Percentiles rank a stretch among this genome's conserved stretches.
Conservation (phyloP, 305 asterid species). For the Fraxinus dipetala region DNA sequence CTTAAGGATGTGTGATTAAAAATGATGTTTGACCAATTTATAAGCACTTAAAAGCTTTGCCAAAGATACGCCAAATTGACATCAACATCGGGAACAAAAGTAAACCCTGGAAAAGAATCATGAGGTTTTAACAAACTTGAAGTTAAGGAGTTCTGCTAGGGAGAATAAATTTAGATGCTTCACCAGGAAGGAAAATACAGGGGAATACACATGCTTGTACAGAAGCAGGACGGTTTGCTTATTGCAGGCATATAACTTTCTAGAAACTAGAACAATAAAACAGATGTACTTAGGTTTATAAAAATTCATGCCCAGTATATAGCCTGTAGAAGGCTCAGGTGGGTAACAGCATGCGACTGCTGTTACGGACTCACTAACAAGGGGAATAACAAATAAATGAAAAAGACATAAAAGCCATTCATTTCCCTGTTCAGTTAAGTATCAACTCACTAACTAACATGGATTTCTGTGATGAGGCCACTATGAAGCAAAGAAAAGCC, state of each 20-base stretch:
- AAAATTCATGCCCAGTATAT: background rate
- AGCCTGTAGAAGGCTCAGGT: background rate
- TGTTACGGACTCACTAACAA: background rate
- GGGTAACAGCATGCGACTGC: background rate
- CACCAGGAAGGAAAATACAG: background rate
- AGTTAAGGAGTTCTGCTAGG: background rate
- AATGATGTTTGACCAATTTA: background rate
- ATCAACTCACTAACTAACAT: background rate
- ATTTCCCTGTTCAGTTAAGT: background rate
- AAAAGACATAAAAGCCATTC: background rate
- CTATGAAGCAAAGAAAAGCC: background rate
- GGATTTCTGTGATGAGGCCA: background rate
- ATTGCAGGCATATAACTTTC: background rate
- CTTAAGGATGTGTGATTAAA: background rate
- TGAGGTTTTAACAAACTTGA: background rate
- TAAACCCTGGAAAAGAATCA: background rate
- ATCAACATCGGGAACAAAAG: background rate
- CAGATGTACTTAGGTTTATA: background rate
- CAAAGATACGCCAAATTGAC: background rate
- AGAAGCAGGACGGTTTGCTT: background rate
- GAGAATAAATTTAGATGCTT: background rate
- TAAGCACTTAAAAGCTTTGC: background rate
- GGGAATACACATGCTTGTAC: background rate
- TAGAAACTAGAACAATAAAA: background rate
- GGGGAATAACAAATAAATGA: background rate